These are phyloP conservation scores for Neonectria coccinea DNA, from an alignment of 2,329 filamentous ascomycete species.

Conservation along the genomic window DNA sequence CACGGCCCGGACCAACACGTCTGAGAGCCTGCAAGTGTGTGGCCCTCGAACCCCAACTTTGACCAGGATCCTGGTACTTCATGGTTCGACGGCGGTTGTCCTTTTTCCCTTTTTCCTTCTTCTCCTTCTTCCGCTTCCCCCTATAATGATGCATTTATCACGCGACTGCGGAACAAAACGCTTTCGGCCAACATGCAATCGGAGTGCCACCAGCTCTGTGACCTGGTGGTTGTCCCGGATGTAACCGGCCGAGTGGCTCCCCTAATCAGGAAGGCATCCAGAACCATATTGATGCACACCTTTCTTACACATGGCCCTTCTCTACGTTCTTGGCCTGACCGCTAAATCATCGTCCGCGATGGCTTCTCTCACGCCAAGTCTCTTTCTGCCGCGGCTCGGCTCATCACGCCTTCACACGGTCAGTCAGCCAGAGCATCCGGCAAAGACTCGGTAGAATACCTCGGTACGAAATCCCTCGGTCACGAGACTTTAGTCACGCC, in stretches of 20 bases:
- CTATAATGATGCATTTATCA: conserved; percentile 27
- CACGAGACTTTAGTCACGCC: conserved; percentile 42
- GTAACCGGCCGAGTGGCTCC: conserved; percentile 2
- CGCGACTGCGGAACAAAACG: conserved; percentile 27
- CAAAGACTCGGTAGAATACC: conserved; percentile 46
- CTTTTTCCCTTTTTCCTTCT: not conserved
- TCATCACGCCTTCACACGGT: not conserved
- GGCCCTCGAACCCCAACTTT: not conserved
- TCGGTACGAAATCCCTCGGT: conserved; percentile 37
- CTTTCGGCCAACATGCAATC: conserved; percentile 8
- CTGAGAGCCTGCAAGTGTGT: conserved; percentile 3
- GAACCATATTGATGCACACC: too few species aligned
- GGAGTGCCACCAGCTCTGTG: conserved; percentile 23
- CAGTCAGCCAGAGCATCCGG: conserved; percentile 26
- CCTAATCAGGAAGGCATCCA: conserved; percentile 9
- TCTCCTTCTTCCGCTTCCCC: conserved; percentile 8
- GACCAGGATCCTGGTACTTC: conserved; percentile 20
- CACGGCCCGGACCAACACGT: not conserved
- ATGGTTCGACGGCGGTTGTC: conserved; percentile 20
- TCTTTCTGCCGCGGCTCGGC: conserved; percentile 8
- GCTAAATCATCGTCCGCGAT: conserved; percentile 6
- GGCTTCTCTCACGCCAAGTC: conserved; percentile 1
- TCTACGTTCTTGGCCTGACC: not conserved
- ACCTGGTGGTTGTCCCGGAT: not conserved
- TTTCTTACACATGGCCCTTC: not conserved